These are phyloP conservation scores for Russula vinacea DNA, from an alignment of 768 basidiomycete genomes.

Conservation along the genomic window DNA sequence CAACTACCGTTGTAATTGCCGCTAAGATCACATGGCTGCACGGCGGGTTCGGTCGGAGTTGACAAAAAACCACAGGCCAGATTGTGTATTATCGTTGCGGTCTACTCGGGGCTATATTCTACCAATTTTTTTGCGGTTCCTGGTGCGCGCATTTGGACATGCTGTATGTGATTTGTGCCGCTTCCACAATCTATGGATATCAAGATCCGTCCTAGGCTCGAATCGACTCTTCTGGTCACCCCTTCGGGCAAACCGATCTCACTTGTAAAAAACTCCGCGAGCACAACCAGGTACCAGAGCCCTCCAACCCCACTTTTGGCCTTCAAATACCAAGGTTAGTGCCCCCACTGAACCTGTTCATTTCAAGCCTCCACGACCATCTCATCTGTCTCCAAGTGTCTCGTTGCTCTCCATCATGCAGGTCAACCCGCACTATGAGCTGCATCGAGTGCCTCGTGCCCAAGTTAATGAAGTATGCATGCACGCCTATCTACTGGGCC, in stretches of 20 bases:
- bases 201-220: constrained; percentile 14
- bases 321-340: constrained; percentile 20
- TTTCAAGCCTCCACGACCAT: not conserved
- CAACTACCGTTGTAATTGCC: not conserved
- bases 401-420: constrained; percentile 13
- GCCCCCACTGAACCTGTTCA: constrained; percentile 2
- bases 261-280: constrained; percentile 20
- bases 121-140: constrained; percentile 15
- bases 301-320: constrained; percentile 23
- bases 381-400: constrained; percentile 3
- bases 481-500: constrained; percentile 18
- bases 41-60: constrained; percentile 2
- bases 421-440: constrained; percentile 2
- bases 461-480: constrained; percentile 15
- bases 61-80: not conserved
- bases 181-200: constrained; percentile 7
- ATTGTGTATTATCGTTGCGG: not conserved
- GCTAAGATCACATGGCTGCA: not conserved
- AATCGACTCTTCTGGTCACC: not conserved
- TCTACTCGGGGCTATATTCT: not conserved
- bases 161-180: not conserved
- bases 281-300: constrained; percentile 13
- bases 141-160: constrained; percentile 2
- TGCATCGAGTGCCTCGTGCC: not conserved
- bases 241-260: constrained; percentile 2